A percentile compares a stretch with the other conserved stretches of the same genome.
These are phyloP conservation scores for Boletus tomentosulus DNA, from an alignment of 768 basidiomycete genomes.

Conservation along the genomic window DNA sequence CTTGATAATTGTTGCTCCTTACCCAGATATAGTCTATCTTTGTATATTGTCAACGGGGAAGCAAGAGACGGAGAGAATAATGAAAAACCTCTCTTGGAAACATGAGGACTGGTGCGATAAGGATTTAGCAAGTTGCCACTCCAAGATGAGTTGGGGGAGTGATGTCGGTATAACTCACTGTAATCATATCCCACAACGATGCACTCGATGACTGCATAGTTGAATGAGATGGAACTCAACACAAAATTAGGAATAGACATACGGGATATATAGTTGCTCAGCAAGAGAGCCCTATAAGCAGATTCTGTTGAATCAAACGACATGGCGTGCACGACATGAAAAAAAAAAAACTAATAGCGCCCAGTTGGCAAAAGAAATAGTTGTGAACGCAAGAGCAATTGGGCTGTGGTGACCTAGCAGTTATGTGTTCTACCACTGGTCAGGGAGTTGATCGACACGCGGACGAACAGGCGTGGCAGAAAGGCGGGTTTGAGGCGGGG, in stretches of 20 bases:
- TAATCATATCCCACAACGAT: not conserved
- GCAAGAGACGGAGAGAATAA: not conserved
- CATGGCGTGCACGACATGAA: not conserved
- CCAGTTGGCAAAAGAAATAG: too few species aligned
- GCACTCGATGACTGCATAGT: not conserved
- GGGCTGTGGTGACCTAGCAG: not conserved
- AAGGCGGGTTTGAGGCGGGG: too few species aligned
- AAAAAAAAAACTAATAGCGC: too few species aligned
- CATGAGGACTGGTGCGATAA: slow-evolving; percentile 20
- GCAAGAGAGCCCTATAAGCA: too few species aligned
- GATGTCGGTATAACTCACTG: not conserved
- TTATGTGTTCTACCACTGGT: not conserved
- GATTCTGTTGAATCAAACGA: not conserved
- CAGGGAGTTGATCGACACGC: too few species aligned
- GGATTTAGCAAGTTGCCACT: not conserved
- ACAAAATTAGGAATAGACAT: not conserved
- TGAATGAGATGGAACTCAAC: not conserved
- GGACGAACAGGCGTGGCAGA: not conserved
- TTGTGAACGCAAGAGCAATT: not conserved
- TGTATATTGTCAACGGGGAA: not conserved
- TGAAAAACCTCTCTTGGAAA: not conserved
- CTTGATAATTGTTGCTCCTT: not conserved
- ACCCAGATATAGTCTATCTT: slow-evolving; percentile 6
- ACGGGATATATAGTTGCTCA: not conserved
- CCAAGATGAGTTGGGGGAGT: too few species aligned